Conservation (phyloP, 768 basidiomycete species). For the Auriscalpium orientale region DNA sequence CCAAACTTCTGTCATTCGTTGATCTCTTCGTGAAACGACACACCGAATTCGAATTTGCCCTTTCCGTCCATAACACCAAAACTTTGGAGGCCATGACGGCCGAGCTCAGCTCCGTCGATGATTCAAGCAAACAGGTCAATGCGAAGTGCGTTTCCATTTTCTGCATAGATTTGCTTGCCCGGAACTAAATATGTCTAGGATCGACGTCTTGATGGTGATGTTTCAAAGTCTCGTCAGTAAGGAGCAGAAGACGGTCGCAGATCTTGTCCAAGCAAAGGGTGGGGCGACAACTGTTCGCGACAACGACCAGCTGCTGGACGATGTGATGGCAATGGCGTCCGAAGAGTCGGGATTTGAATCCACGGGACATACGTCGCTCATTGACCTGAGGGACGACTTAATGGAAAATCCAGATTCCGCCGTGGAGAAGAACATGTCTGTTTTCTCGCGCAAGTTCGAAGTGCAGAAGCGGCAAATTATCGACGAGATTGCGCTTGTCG, state of each 20-base stretch:
- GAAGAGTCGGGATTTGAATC: background rate
- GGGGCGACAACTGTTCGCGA: slow-evolving; percentile 14
- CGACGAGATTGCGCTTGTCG: slow-evolving; percentile 9
- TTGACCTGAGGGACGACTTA: slow-evolving; percentile 13
- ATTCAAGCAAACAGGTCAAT: slow-evolving; percentile 6
- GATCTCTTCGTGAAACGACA: slow-evolving; percentile 18
- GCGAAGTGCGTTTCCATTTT: slow-evolving; percentile 8
- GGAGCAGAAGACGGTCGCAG: slow-evolving; percentile 8
- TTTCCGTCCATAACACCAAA: slow-evolving; percentile 21
- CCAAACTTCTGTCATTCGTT: slow-evolving; percentile 17
- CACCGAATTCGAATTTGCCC: slow-evolving; percentile 22
- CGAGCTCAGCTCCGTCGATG: slow-evolving; percentile 9
- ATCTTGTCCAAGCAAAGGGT: slow-evolving; percentile 15
- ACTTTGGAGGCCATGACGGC: slow-evolving; percentile 5
- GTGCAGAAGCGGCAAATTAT: slow-evolving; percentile 12
- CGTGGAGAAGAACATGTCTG: slow-evolving; percentile 11
- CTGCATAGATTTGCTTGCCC: background rate
- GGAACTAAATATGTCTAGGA: background rate
- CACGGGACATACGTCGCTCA: background rate
- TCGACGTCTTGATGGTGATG: slow-evolving; percentile 9
- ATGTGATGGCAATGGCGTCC: background rate
- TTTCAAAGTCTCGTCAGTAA: slow-evolving; percentile 10
- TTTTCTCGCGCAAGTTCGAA: slow-evolving; percentile 18
- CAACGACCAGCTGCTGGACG: slow-evolving; percentile 14
- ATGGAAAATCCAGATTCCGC: slow-evolving; percentile 16